A percentile compares a stretch with the other conserved stretches of the same genome.
Conservation (phyloP, 345 rosid species). For the Euphorbia tirucalli region DNA sequence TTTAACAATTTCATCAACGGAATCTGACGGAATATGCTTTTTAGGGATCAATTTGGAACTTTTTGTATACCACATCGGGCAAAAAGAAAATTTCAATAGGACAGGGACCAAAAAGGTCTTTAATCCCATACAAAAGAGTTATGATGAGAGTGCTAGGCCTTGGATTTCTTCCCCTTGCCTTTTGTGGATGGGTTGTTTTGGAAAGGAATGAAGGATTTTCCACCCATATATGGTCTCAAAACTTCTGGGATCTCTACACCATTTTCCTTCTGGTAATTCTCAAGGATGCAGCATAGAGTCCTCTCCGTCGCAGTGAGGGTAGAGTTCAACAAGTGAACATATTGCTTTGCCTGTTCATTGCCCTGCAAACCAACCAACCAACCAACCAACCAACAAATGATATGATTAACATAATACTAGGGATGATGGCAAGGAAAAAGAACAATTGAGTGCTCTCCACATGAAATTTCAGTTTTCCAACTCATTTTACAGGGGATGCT, state of each 20-base stretch:
- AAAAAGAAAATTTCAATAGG: too few species aligned
- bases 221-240: slow-evolving; percentile 64
- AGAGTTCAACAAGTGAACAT: slow-evolving; percentile 83
- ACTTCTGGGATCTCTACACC: slow-evolving; percentile 83
- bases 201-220: slow-evolving; percentile 74
- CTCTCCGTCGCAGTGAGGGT: slow-evolving; percentile 96
- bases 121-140: too few species aligned
- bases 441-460: too few species aligned
- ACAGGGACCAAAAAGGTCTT: too few species aligned
- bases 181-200: slow-evolving; percentile 24
- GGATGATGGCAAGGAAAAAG: too few species aligned
- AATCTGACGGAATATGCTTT: too few species aligned
- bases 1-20: too few species aligned
- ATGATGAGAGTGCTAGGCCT: not conserved
- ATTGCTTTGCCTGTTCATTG: slow-evolving; percentile 77
- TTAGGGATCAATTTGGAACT: too few species aligned
- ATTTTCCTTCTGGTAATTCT: slow-evolving; percentile 78
- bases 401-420: not conserved
- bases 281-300: slow-evolving; percentile 90
- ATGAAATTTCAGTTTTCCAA: too few species aligned
- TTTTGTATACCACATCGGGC: too few species aligned
- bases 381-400: not conserved
- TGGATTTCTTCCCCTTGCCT: slow-evolving; percentile 26
- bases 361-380: slow-evolving; percentile 46
- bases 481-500: too few species aligned